A percentile compares a stretch with the other conserved stretches of the same genome.
These are phyloP conservation scores for Calonectria leucothoes DNA, from an alignment of 2,329 filamentous ascomycete genomes.

Conservation along the genomic window DNA sequence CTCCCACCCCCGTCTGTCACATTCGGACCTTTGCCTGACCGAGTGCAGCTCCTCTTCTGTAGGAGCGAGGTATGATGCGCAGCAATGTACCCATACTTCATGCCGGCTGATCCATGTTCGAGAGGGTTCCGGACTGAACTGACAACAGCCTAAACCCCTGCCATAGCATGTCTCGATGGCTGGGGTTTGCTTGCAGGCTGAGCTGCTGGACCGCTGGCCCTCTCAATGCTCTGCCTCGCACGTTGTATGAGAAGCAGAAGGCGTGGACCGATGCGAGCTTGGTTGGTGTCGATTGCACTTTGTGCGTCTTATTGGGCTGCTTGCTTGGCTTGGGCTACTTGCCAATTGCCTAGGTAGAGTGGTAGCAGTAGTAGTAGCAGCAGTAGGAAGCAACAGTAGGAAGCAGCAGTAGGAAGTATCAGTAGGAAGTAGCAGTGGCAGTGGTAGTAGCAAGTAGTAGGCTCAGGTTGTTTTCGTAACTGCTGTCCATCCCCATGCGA, in stretches of 20 bases:
- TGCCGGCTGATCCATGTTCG: conserved; percentile 34
- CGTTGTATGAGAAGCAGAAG: conserved; percentile 1
- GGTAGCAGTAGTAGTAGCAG: not conserved
- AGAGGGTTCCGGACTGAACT: conserved; percentile 26
- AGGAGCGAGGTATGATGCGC: not conserved
- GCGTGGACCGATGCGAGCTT: conserved; percentile 17
- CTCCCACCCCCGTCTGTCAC: not conserved
- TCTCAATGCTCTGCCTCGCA: conserved; percentile 11
- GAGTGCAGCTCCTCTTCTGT: not conserved
- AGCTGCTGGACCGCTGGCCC: conserved; percentile 3
- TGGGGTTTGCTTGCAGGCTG: conserved; percentile 23
- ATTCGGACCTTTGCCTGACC: not conserved
- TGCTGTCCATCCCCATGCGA: conserved; percentile 19
- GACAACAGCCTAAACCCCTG: conserved; percentile 23
- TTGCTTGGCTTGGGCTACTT: conserved; percentile 13
- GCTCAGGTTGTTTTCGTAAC: conserved; percentile 24
- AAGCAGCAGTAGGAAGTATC: not conserved
- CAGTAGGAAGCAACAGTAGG: not conserved
- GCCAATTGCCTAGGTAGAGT: conserved; percentile 15
- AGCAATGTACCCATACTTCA: conserved; percentile 18
- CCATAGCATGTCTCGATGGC: conserved; percentile 12
- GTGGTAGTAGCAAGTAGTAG: conserved; percentile 2
- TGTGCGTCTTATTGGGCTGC: conserved; percentile 19
- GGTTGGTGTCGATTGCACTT: conserved; percentile 19
- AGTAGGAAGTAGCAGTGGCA: not conserved